Conservation (phyloP, 73 alveolate species). For the Paramecium sexaurelia region DNA sequence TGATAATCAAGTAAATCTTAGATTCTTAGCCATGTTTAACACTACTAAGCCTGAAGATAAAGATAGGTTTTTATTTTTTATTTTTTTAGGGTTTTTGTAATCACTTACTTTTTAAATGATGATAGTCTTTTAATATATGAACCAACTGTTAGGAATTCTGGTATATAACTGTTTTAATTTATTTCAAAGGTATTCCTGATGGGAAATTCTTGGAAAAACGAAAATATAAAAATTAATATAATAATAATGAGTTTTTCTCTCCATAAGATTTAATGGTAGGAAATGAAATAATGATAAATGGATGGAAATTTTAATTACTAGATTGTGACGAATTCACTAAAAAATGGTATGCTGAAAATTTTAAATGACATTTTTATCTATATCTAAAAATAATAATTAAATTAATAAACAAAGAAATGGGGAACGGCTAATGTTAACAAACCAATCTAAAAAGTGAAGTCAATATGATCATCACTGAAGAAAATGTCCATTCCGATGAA, state of each 20-base stretch:
- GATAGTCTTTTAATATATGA: conserved; percentile 92
- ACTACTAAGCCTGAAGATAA: conserved; percentile 90
- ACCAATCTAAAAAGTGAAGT: not conserved
- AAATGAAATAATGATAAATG: conserved; percentile 82
- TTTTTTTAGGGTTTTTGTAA: conserved; percentile 80
- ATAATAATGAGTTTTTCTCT: conserved; percentile 72
- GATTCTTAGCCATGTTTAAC: conserved; percentile 91
- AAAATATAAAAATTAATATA: conserved; percentile 81
- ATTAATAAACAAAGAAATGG: not conserved
- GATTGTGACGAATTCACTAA: conserved; percentile 88
- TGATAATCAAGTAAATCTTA: conserved; percentile 90
- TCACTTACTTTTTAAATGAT: conserved; percentile 90
- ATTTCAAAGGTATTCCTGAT: conserved; percentile 83
- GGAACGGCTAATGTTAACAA: not conserved
- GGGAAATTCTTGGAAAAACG: conserved; percentile 84
- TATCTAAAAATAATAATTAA: not conserved
- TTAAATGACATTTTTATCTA: not conserved
- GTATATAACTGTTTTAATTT: not conserved
- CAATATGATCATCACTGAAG: conserved; percentile 32
- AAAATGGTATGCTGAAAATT: conserved; percentile 75
- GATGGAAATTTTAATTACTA: conserved; percentile 83
- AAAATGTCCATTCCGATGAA: conserved; percentile 19
- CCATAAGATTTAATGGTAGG: conserved; percentile 89
- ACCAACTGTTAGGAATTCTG: conserved; percentile 92
- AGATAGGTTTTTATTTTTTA: conserved; percentile 60